Evolutionary conservation across 345 rosid species (phyloP), one percentile per base, ranked within the genome.

Genomic region (Hibiscus tridactylites): DNA sequence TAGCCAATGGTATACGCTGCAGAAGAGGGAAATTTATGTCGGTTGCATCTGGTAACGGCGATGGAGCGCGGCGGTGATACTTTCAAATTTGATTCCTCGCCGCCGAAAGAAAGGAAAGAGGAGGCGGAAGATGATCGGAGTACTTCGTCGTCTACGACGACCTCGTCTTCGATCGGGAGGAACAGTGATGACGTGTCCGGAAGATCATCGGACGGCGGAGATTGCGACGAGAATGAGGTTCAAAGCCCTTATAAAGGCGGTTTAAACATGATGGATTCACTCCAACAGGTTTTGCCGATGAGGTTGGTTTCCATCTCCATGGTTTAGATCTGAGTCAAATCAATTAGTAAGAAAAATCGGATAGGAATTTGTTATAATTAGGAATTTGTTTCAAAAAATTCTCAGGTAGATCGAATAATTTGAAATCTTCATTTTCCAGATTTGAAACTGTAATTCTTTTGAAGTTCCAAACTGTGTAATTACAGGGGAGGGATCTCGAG

Each of bases 401-500:
- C 42, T 37, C 42, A 6, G 42, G 6, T 6, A 37, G 42, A 37
- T 37, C 42, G 8, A 7, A 1, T 37, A 37, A 37, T 37, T 37
- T 37, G 42, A 37, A 37, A 37, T 37, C 42, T 37, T 37, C 2
- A 37, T 37, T 37, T 37, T 37, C 42, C 8, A 37, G 42, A 37
- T 37, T 6, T 37, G 42, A 37, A 35, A 37, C 9, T 37, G 42
- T 37, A 37, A 6, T 37, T 6, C 42, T 37, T 37, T 37, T 37
- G 42, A 37, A 37, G 2, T 37, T 37, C 42, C 3, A 6, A 37
- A 37, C 11, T 42, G 46, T 1, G 46, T 6, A 37, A 42, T 42
- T 42, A 74, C 87, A 92, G 98, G 84, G 85, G 82, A 78, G 93
- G 99, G 13, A 89, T 95, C 61, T 95, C 99, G 0, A 89, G 74